A percentile compares a stretch with the other conserved stretches of the same genome.
phyloP scores from a whole-genome alignment of 208 protist species.

The Angomonas deanei region DNA sequence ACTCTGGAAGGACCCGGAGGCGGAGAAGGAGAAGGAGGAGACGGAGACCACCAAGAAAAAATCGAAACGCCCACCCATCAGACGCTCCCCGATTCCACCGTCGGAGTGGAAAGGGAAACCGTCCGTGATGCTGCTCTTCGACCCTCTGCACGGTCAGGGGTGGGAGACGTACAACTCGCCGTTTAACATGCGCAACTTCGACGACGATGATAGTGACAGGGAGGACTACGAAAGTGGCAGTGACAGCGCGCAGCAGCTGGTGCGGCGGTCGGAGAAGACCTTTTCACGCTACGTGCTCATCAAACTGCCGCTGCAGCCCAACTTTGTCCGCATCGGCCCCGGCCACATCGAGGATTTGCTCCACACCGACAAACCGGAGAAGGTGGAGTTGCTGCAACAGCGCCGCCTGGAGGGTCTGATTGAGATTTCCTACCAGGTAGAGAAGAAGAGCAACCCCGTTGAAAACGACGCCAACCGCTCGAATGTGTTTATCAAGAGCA shows the following conservation, averaged over 20 bases:
- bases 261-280: conserved; percentile 5
- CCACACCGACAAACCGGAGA: neutral
- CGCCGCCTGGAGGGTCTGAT: conserved; percentile 24
- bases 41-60: conserved; percentile 35
- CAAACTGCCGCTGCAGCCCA: conserved; percentile 17
- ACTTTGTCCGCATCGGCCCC: neutral
- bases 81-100: conserved; percentile 18
- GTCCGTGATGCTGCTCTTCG: conserved; percentile 46
- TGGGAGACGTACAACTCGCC: conserved; percentile 33
- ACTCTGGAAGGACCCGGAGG: neutral
- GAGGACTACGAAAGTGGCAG: neutral
- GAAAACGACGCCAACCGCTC: conserved; percentile 5
- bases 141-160: conserved; percentile 40
- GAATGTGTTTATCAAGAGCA: conserved; percentile 16
- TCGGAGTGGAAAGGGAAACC: conserved; percentile 29
- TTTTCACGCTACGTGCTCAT: conserved; percentile 26
- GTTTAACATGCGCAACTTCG: conserved; percentile 18
- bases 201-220: neutral
- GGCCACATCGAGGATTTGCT: neutral
- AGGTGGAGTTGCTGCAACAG: neutral
- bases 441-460: neutral
- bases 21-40: conserved; percentile 1
- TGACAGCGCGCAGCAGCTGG: conserved; percentile 7
- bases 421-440: conserved; percentile 20
- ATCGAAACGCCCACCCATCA: too few species aligned